Percentiles rank a stretch among this genome's conserved stretches.
Evolutionary conservation across 2,329 filamentous ascomycete species (phyloP).

Genomic region (Pyrenophora seminiperda): DNA sequence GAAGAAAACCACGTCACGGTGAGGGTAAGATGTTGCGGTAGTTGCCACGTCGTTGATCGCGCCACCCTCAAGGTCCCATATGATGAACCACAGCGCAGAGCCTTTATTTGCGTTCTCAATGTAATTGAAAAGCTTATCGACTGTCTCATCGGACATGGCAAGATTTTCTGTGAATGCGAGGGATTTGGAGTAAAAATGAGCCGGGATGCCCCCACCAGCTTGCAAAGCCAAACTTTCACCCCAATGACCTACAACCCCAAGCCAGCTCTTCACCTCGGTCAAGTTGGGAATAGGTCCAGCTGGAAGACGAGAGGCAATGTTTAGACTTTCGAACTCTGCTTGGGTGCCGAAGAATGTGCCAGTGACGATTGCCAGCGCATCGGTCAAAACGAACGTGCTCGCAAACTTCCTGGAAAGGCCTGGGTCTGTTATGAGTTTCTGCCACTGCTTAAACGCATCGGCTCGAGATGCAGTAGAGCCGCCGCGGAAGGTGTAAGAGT

Average conservation of each 20-base stretch:
- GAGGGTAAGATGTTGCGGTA: constrained; percentile 42
- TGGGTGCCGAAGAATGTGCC: constrained; percentile 45
- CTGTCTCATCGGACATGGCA: constrained; percentile 33
- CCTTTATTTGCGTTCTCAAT: constrained; percentile 41
- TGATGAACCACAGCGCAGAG: constrained; percentile 42
- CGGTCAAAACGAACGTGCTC: constrained; percentile 39
- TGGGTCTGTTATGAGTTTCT: constrained; percentile 41
- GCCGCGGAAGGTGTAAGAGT: constrained; percentile 40
- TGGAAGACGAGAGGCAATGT: constrained; percentile 37
- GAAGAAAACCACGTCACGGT: constrained; percentile 44
- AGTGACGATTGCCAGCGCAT: constrained; percentile 35
- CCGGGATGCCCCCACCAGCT: constrained; percentile 36
- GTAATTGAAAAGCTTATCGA: constrained; percentile 43
- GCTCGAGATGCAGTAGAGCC: constrained; percentile 33
- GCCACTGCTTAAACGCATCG: constrained; percentile 44
- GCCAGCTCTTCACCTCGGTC: constrained; percentile 39
- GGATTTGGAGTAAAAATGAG: constrained; percentile 46
- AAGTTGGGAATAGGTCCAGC: constrained; percentile 21
- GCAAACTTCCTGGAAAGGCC: constrained; percentile 42
- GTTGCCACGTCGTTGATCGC: constrained; percentile 39
- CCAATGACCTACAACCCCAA: constrained; percentile 43
- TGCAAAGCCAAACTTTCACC: constrained; percentile 39
- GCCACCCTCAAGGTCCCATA: constrained; percentile 45
- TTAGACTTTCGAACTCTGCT: constrained; percentile 41
- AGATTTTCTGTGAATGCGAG: constrained; percentile 41